Evolutionary conservation across 208 protist genomes (phyloP), one percentile per base, ranked within the genome.

Genomic region (Tritrichomonas foetus): DNA sequence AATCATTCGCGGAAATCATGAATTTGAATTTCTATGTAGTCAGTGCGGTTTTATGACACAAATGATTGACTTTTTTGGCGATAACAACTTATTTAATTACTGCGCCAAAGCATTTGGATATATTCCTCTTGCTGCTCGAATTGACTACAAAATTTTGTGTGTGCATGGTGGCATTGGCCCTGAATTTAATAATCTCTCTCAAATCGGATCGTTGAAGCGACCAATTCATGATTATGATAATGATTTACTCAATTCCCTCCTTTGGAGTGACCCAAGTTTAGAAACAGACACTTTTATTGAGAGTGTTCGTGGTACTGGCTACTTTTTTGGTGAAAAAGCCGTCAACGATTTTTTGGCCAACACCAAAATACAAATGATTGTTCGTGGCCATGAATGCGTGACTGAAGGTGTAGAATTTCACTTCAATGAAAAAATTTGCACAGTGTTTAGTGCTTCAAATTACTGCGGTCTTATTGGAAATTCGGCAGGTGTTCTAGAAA

Each of bases 1-100:
- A 55, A 61, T 94, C 25, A 82, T 94, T 41, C 27, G 93, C 80
- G 93, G 93, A 94, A 94, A 94, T 33, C 93, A 94, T 41, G 93
- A 94, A 33, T 94, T 74, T 47, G 14, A 30, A 57, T 50, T 74
- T 14, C 14, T 78, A 20, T 80, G 61, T 41, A 22, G 47, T 53
- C 36, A 57, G 16, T 82, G 61, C 30, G 93, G 93, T 1, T 94
- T 94, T 36, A 41, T 80, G 14, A 53, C 69, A 25, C 49, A 94
- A 27, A 8, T 57, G 0, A 25, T 89, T 36, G 13, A 16, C 2
- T 20, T 61, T 8, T 89, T 53, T 39, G 1, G 47, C 0, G 78
- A 89, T 44, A 16, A 25, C 39, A 20, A 20, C 3, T 20, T 89
- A 39, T 89, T 89, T 39, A 25, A 89, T 13, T 57, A 61, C 20